phyloP scores from a whole-genome alignment of 352 stramenopile species.

The Phytophthora brassicae region DNA sequence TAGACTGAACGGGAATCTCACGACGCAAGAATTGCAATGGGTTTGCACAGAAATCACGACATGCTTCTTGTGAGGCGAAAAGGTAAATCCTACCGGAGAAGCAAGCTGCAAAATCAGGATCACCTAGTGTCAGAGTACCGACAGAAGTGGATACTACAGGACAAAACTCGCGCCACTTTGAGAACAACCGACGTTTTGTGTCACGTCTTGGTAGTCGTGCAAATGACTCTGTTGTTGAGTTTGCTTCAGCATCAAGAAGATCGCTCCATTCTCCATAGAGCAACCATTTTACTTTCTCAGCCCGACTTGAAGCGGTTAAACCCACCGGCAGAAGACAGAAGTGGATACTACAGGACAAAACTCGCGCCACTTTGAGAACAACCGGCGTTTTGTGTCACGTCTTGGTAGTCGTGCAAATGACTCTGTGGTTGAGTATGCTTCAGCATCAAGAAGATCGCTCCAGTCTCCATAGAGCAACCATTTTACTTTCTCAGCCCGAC shows the following conservation, averaged over 20 bases:
- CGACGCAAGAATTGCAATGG: conserved; percentile 51
- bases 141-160: conserved; percentile 40
- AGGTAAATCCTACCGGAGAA: conserved; percentile 62
- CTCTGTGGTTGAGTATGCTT: conserved; percentile 6
- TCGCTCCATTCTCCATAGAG: conserved; percentile 66
- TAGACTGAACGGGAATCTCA: conserved; percentile 25
- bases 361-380: conserved; percentile 59
- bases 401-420: conserved; percentile 22
- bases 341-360: conserved; percentile 62
- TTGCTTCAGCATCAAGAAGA: conserved; percentile 15
- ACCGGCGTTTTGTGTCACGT: conserved; percentile 21
- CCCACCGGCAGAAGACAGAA: conserved; percentile 41
- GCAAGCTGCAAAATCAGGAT: conserved; percentile 42
- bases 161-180: conserved; percentile 69
- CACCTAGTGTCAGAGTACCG: conserved; percentile 32
- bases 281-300: conserved; percentile 63
- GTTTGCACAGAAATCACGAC: conserved; percentile 41
- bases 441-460: conserved; percentile 25
- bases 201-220: conserved; percentile 29
- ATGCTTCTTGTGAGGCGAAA: conserved; percentile 34
- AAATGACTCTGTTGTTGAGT: conserved; percentile 2
- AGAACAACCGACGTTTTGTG: conserved; percentile 30
- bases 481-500: conserved; percentile 50
- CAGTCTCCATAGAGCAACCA: conserved; percentile 72
- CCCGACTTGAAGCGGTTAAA: conserved; percentile 27